Conservation (phyloP, 208 protist species). For the Phytomonas sp. region DNA sequence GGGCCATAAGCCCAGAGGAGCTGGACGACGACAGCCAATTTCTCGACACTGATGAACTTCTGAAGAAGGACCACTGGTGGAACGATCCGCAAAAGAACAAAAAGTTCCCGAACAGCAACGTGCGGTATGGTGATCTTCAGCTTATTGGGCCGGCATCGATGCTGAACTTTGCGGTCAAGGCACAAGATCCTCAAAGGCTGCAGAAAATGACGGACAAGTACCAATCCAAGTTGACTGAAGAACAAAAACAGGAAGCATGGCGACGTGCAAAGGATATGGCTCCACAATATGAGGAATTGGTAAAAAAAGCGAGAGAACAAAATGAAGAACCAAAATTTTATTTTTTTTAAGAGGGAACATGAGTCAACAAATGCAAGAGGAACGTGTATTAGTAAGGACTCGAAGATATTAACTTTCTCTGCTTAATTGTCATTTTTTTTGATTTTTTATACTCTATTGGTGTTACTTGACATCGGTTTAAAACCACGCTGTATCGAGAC, state of each 20-base stretch:
- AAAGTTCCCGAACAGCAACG: constrained; percentile 69
- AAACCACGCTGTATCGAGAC: neutral
- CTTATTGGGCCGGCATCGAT: constrained; percentile 79
- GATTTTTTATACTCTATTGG: neutral
- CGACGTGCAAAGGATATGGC: constrained; percentile 86
- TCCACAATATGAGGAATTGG: constrained; percentile 74
- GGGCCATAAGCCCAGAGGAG: constrained; percentile 52
- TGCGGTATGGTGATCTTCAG: constrained; percentile 71
- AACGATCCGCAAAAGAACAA: constrained; percentile 81
- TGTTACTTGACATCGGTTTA: neutral
- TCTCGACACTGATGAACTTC: constrained; percentile 76
- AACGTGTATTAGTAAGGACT: neutral
- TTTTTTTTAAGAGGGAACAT: constrained; percentile 43
- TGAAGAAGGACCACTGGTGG: constrained; percentile 86
- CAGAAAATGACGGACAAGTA: constrained; percentile 86
- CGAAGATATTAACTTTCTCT: neutral
- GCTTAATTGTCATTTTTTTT: neutral
- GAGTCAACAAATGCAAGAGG: neutral
- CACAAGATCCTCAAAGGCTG: constrained; percentile 64
- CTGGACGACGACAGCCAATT: constrained; percentile 63
- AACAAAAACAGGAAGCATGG: constrained; percentile 81
- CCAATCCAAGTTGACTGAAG: constrained; percentile 66
- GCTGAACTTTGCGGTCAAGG: constrained; percentile 87
- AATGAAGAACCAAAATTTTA: constrained; percentile 82
- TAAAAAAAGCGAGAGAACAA: constrained; percentile 64